Conservation (phyloP, 2,329 filamentous ascomycete species). For the Sporothrix brunneoviolacea region DNA sequence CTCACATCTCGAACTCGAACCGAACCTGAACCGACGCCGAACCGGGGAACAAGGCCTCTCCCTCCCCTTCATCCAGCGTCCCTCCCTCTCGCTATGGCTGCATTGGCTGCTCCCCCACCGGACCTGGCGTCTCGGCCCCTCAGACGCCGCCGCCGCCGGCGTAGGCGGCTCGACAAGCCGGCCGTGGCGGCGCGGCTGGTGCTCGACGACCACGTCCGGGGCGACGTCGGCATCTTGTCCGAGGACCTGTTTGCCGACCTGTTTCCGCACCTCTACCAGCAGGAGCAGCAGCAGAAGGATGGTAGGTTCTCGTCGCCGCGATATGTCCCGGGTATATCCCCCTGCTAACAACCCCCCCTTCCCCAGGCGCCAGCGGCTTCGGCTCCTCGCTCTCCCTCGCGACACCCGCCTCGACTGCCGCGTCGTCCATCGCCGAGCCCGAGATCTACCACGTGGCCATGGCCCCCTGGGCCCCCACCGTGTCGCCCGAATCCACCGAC, state of each 20-base stretch:
- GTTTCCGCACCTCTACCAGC: slow-evolving; percentile 51
- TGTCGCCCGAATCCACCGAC: slow-evolving; percentile 52
- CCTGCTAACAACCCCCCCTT: neutral
- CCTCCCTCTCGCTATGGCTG: slow-evolving; percentile 3
- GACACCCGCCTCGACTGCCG: slow-evolving; percentile 3
- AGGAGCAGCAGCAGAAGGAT: slow-evolving; percentile 27
- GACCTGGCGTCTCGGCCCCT: slow-evolving; percentile 1
- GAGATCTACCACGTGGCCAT: slow-evolving; percentile 61
- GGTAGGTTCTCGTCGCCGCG: slow-evolving; percentile 27
- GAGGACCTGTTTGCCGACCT: slow-evolving; percentile 79
- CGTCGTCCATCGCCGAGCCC: slow-evolving; percentile 20
- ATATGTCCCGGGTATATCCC: too few relatives aligned
- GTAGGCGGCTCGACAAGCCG: slow-evolving; percentile 61
- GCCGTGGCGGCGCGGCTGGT: slow-evolving; percentile 73
- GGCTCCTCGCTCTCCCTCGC: slow-evolving; percentile 13
- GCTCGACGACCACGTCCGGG: slow-evolving; percentile 77
- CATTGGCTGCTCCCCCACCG: neutral
- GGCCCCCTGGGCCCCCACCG: slow-evolving; percentile 62
- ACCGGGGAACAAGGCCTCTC: neutral
- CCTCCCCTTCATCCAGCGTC: neutral
- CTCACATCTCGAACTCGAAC: too few relatives aligned
- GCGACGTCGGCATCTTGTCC: slow-evolving; percentile 78
- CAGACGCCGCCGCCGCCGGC: slow-evolving; percentile 33
- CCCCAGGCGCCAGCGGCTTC: slow-evolving; percentile 8
- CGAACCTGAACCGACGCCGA: too few relatives aligned